Evolutionary conservation across 2,329 filamentous ascomycete genomes (phyloP).

Genomic region (Fusarium torreyae): DNA sequence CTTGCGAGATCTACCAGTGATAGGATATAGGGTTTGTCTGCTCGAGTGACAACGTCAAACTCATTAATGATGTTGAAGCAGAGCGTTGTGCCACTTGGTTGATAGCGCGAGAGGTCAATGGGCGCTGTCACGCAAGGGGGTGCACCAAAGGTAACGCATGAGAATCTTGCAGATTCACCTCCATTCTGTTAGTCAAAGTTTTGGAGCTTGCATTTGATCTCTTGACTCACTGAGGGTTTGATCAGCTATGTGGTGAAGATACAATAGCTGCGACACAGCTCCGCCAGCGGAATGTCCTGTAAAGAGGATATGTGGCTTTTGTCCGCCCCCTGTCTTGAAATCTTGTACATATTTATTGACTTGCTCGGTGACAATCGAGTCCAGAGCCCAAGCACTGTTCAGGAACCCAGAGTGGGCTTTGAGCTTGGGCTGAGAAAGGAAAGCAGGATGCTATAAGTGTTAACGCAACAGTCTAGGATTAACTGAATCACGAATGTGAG

Average conservation of each 20-base stretch:
- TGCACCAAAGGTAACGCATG: constrained; percentile 45
- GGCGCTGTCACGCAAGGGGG: constrained; percentile 37
- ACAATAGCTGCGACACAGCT: constrained; percentile 43
- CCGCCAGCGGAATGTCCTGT: constrained; percentile 48
- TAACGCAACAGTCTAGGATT: not conserved
- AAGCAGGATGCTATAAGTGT: constrained; percentile 14
- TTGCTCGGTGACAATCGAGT: constrained; percentile 12
- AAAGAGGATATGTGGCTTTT: constrained; percentile 38
- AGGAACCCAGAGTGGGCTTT: constrained; percentile 43
- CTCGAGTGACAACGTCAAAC: constrained; percentile 45
- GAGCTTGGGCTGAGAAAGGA: constrained; percentile 2
- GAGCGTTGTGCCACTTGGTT: constrained; percentile 10
- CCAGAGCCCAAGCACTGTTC: constrained; percentile 34
- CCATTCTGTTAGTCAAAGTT: not conserved
- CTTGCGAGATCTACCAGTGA: constrained; percentile 40
- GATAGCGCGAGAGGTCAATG: constrained; percentile 21
- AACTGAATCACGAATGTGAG: not conserved
- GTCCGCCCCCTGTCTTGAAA: not conserved
- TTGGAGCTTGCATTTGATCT: not conserved
- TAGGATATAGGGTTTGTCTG: constrained; percentile 42
- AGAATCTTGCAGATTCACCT: constrained; percentile 33
- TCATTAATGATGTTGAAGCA: constrained; percentile 48
- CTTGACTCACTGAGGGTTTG: constrained; percentile 17
- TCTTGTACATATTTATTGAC: constrained; percentile 15
- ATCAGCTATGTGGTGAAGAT: constrained; percentile 33